These are phyloP conservation scores for Lotus japonicus DNA, from an alignment of 306 rosid genomes.

Conservation along the genomic window DNA sequence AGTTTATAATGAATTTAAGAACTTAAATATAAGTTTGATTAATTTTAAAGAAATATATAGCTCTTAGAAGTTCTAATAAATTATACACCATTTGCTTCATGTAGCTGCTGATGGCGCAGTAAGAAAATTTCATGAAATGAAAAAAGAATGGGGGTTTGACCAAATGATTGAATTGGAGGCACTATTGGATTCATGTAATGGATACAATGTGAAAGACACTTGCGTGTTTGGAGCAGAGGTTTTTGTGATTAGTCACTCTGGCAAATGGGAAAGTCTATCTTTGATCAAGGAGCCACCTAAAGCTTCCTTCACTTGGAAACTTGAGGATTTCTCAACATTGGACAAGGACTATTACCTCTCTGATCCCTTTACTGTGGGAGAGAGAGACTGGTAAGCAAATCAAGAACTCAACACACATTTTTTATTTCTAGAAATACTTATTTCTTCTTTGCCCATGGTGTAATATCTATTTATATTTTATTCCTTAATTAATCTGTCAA, in stretches of 20 bases:
- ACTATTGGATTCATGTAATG: background rate
- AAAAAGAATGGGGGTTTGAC: background rate
- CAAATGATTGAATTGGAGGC: background rate
- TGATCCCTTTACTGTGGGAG: background rate
- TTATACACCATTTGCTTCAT: background rate
- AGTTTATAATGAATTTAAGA: too few species aligned
- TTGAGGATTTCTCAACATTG: background rate
- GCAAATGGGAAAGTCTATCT: background rate
- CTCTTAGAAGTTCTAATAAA: too few species aligned
- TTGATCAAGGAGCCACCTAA: background rate
- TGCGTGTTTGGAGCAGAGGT: background rate
- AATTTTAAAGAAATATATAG: too few species aligned
- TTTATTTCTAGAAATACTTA: too few species aligned
- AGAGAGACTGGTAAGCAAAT: background rate
- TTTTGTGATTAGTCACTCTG: background rate
- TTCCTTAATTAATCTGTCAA: too few species aligned
- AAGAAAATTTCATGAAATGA: background rate
- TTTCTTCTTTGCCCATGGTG: too few species aligned
- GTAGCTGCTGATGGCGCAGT: background rate
- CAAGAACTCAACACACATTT: background rate
- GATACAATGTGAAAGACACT: background rate
- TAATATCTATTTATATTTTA: too few species aligned
- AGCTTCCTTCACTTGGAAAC: background rate
- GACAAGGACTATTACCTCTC: background rate
- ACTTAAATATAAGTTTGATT: too few species aligned